phyloP scores from a whole-genome alignment of 2,329 filamentous ascomycete species.

The Cercospora canescens region DNA sequence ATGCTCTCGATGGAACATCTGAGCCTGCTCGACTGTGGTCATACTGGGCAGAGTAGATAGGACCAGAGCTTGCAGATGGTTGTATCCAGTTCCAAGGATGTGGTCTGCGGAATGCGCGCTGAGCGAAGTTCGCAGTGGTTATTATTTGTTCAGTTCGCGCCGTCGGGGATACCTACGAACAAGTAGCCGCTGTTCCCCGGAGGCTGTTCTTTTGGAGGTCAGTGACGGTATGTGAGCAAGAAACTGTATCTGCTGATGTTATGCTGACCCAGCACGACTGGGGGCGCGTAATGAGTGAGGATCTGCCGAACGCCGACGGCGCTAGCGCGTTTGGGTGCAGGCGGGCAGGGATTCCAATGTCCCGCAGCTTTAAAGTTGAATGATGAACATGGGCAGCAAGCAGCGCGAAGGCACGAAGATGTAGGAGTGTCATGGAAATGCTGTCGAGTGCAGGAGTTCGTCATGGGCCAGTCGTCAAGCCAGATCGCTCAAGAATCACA shows the following conservation, averaged over 20 bases:
- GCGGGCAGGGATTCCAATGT: constrained; percentile 1
- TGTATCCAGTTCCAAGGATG: neutral
- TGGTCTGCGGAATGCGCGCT: neutral
- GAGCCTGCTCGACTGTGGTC: constrained; percentile 20
- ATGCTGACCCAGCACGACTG: neutral
- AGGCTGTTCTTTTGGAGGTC: neutral
- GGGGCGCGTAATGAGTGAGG: neutral
- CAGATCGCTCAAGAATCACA: constrained; percentile 14
- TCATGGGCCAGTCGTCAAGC: constrained; percentile 19
- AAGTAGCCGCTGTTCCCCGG: neutral
- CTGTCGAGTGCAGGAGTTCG: neutral
- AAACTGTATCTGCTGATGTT: constrained; percentile 1
- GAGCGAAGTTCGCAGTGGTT: neutral
- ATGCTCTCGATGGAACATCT: constrained; percentile 15
- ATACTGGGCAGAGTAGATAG: constrained; percentile 7
- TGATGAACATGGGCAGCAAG: constrained; percentile 3
- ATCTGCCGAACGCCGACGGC: constrained; percentile 2
- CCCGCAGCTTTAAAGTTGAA: constrained; percentile 8
- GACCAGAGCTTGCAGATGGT: neutral
- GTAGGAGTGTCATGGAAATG: neutral
- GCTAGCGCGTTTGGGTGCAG: neutral
- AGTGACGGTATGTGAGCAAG: neutral
- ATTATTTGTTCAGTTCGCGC: neutral
- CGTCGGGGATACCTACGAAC: neutral
- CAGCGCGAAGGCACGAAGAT: neutral